phyloP scores from a whole-genome alignment of 768 basidiomycete genomes.

The Obba rivulosa region DNA sequence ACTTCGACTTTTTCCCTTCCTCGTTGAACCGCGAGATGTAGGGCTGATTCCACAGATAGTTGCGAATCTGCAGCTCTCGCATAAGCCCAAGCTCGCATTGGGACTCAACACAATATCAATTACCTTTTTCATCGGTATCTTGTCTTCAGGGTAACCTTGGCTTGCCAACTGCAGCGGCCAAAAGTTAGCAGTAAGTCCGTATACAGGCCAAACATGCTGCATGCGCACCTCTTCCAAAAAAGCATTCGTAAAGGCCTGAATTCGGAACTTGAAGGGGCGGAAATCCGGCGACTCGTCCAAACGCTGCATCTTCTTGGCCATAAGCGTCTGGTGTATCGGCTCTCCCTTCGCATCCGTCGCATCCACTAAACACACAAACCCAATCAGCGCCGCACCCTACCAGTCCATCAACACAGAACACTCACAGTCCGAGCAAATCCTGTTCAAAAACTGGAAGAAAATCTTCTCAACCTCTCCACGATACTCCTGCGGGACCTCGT shows the following conservation, averaged over 20 bases:
- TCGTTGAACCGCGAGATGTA: constrained; percentile 97
- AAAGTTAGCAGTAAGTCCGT: constrained; percentile 5
- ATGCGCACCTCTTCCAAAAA: constrained; percentile 82
- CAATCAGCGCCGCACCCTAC: too few relatives aligned
- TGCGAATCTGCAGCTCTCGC: constrained; percentile 55
- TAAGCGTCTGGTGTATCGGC: constrained; percentile 94
- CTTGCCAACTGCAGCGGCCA: constrained; percentile 53
- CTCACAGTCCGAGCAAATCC: constrained; percentile 85
- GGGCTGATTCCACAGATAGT: constrained; percentile 93
- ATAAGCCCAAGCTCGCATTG: constrained; percentile 1
- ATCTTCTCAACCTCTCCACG: constrained; percentile 80
- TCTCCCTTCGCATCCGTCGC: constrained; percentile 93
- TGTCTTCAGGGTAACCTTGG: constrained; percentile 88
- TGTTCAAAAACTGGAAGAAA: constrained; percentile 86
- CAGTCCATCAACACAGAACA: constrained; percentile 10
- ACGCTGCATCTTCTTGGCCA: constrained; percentile 99
- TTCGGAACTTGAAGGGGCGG: constrained; percentile 98
- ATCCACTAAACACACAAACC: constrained; percentile 57
- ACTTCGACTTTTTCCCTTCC: constrained; percentile 98
- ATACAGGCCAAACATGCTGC: constrained; percentile 10
- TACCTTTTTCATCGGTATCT: constrained; percentile 96
- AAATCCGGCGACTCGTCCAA: constrained; percentile 96
- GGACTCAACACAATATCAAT: constrained; percentile 19
- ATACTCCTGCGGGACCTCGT: constrained; percentile 79
- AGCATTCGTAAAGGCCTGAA: constrained; percentile 94